These are phyloP conservation scores for Verticillium tricorpus DNA, from an alignment of 2,329 filamentous ascomycete species.

Conservation along the genomic window DNA sequence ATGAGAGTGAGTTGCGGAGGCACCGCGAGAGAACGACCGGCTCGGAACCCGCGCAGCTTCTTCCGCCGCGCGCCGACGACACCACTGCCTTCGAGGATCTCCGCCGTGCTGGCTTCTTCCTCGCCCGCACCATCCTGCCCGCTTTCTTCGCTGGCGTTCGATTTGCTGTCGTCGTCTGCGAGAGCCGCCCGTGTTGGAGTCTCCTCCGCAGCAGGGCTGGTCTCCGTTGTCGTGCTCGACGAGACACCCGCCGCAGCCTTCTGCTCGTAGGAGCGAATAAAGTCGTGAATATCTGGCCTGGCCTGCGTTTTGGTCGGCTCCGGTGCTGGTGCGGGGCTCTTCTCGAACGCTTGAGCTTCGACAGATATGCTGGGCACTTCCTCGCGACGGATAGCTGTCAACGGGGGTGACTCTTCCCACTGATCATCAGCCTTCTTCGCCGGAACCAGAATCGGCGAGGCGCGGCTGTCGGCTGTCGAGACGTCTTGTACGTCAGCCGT, in stretches of 20 bases:
- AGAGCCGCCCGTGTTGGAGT: background rate
- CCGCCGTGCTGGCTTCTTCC: background rate
- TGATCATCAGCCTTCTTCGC: background rate
- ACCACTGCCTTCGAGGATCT: constrained; percentile 26
- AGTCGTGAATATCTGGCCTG: constrained; percentile 2
- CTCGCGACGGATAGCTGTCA: background rate
- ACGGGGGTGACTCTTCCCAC: background rate
- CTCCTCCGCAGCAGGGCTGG: background rate
- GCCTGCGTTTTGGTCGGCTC: background rate
- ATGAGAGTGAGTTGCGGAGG: constrained; percentile 25
- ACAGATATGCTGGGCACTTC: background rate
- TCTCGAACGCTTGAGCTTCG: background rate
- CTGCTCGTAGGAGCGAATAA: constrained; percentile 12
- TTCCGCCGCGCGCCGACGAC: constrained; percentile 23
- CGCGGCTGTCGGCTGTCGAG: background rate
- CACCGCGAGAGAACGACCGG: constrained; percentile 21
- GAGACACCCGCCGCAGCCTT: constrained; percentile 7
- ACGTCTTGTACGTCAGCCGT: too few species aligned
- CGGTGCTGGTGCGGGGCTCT: background rate
- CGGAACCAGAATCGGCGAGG: background rate
- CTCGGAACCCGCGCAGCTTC: constrained; percentile 23
- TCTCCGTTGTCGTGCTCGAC: background rate
- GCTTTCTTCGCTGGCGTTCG: background rate
- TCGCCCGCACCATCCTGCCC: background rate
- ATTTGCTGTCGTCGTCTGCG: background rate